Conservation (phyloP, 345 rosid species). For the Acer yangbiense region DNA sequence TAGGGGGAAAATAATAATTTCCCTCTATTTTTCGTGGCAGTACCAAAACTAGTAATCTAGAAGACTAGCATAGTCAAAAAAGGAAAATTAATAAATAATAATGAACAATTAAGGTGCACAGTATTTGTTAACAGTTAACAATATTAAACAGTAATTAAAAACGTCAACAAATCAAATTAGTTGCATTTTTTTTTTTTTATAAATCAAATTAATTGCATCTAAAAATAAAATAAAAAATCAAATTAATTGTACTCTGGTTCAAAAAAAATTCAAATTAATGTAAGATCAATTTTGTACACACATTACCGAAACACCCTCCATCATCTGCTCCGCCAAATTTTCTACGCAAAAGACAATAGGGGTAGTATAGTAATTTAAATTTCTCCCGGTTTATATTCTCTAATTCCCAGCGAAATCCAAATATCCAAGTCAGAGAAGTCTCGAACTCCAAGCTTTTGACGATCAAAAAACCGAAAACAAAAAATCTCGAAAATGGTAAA, state of each 20-base stretch:
- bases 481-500: constrained; percentile 13
- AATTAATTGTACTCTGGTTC: not conserved
- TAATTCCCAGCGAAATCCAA: not conserved
- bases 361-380: not conserved
- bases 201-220: not conserved
- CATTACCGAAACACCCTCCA: not conserved
- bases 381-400: not conserved
- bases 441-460: not conserved
- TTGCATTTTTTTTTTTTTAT: not conserved
- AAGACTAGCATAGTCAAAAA: no score
- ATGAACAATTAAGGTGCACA: no score
- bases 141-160: not conserved
- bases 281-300: no score
- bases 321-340: no score
- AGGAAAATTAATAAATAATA: no score
- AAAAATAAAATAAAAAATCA: no score
- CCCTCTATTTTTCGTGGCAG: no score
- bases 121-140: not conserved
- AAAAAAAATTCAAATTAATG: not conserved
- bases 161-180: not conserved
- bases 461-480: not conserved
- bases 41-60: no score
- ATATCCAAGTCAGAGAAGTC: not conserved
- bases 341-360: not conserved
- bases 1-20: no score